Base-by-base conservation (phyloP, 2,329 filamentous ascomycete genomes). In the Tolypocladium inflatum region DNA sequence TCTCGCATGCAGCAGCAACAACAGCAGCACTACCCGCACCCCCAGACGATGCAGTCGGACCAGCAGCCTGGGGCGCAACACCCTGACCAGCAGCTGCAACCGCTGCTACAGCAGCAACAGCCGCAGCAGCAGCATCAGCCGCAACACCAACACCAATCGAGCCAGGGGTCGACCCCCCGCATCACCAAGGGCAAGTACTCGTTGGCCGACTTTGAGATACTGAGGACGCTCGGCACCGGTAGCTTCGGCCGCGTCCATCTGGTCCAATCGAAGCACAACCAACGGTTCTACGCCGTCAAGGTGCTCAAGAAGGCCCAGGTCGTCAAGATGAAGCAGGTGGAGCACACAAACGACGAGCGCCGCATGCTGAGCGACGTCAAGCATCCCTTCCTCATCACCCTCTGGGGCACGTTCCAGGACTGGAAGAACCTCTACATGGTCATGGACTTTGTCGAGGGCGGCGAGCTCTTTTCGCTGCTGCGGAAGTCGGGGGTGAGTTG, bases 301-400 rank as follows among this genome's bases (percentile, higher is more conserved):
- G 94, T 99, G 64, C 78, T 99, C 75, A 99, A 99, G 75, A 99
- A 99, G 82, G 87, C 87, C 54, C 94, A 99, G 76, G 93, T 99
- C 57, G 91, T 99, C 74, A 96, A 96, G 80, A 97, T 99, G 94
- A 99, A 99, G 83, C 94, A 99, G 76, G 91, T 99, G 60, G 94
- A 99, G 76, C 94, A 99, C 77, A 99, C 94, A 65, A 99, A 99
- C 70, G 94, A 99, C 74, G 94, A 99, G 78, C 84, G 94, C 64
- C 86, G 84, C 67, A 99, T 99, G 94, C 78, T 99, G 68, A 90
- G 91, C 71, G 89, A 96, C 72, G 94, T 97, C 72, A 96, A 97
- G 74, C 93, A 99, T 75, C 92, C 94, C 15, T 99, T 99, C 76
- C 80, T 99, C 63, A 94, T 99, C 71, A 99, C 94, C 2, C 80